Evolutionary conservation across 176 grass and related monocot species (phyloP), one percentile per base, ranked within the genome.

Genomic region (Oryza glumipatula): DNA sequence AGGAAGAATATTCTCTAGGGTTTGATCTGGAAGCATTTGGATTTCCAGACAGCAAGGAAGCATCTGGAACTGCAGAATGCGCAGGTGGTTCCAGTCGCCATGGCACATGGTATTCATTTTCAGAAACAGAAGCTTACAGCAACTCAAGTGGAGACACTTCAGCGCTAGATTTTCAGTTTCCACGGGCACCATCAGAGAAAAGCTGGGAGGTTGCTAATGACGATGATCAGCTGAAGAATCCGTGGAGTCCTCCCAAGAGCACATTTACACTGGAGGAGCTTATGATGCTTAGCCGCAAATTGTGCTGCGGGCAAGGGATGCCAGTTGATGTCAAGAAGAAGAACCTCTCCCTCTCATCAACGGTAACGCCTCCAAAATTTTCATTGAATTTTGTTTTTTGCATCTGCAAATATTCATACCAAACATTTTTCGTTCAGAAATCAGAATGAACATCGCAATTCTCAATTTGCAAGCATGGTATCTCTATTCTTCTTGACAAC

Each of bases 201-300:
- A 86, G 89, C 68, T 94, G 89, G 73, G 73, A 84, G 66, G 70
- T 88, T 30, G 73, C 83, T 30, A 71, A 87, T 3, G 87, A 84
- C 22, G 72, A 80, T 51, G 84, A 92, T 17, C 69, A 83, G 15
- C 69, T 35, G 73, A 22, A 15, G 30, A 54, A 83, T 44, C 26
- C 23, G 1, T 75, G 83, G 67, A 76, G 65, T 11, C 76, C 48
- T 60, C 85, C 85, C 17, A 94, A 71, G 60, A 90, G 83, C 68
- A 78, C 82, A 32, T 67, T 90, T 52, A 99, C 96, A 9, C 86
- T 99, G 8, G 96, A 89, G 49, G 96, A 99, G 88, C 91, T 99
- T 74, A 92, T 96, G 80, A 28, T 94, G 86, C 80, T 96, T 45
- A 92, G 94, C 82, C 94, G 91, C 79, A 88, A 89, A 83, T 60